Percentiles rank a stretch among this genome's conserved stretches.
Conservation (phyloP, 441 rosid genomes). For the Populus tomentosa region DNA sequence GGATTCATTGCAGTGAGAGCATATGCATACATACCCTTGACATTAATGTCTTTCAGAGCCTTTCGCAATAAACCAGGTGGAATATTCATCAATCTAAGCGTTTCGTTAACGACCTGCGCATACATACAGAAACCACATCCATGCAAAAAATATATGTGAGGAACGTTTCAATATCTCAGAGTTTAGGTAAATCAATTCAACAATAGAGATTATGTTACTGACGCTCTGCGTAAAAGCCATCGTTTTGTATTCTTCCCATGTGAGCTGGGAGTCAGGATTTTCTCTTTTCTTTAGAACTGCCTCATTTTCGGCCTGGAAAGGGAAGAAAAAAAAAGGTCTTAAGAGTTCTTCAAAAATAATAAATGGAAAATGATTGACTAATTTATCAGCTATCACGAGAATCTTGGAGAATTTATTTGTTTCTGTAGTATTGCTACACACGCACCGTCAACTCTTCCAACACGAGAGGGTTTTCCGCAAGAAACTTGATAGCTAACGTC, state of each 20-base stretch:
- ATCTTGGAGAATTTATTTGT: neutral
- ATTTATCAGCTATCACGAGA: neutral
- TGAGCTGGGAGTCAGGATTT: conserved; percentile 8
- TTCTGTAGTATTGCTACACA: neutral
- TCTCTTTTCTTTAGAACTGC: conserved; percentile 18
- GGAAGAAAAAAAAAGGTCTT: too few relatives aligned
- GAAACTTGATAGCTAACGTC: conserved; percentile 23
- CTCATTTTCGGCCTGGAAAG: conserved; percentile 30
- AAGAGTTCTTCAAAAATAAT: too few relatives aligned
- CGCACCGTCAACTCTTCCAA: conserved; percentile 25
- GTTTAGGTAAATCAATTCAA: neutral
- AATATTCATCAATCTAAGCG: conserved; percentile 23
- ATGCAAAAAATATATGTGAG: neutral
- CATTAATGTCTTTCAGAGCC: conserved; percentile 19
- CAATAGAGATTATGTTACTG: neutral
- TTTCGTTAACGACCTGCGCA: conserved; percentile 29
- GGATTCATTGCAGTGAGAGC: neutral
- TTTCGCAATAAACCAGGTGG: conserved; percentile 24
- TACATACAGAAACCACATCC: too few relatives aligned
- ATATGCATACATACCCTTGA: conserved; percentile 13
- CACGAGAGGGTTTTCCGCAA: conserved; percentile 25
- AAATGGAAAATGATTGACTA: neutral
- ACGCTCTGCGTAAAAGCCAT: conserved; percentile 38
- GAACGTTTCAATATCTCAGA: neutral
- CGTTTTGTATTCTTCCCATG: conserved; percentile 41